Conservation (phyloP, 1,284 basidiomycete genomes). For the Golubevia sp. region DNA sequence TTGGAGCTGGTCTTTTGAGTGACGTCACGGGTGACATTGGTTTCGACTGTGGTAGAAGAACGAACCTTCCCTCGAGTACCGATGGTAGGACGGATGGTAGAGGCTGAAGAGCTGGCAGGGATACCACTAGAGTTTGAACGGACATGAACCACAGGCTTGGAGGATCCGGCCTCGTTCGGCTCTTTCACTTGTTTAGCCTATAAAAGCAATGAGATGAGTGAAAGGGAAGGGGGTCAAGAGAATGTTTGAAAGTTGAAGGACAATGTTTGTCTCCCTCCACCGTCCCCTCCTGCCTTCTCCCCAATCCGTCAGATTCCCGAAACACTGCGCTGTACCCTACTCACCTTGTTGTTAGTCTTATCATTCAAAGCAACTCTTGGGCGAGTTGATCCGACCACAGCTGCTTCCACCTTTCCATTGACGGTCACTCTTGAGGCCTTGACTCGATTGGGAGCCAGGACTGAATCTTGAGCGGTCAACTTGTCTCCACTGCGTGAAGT, state of each 20-base stretch:
- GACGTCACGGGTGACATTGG: neutral
- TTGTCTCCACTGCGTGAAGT: neutral
- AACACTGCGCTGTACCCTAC: neutral
- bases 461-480: neutral
- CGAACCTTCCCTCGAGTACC: neutral
- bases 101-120: neutral
- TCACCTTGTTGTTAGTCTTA: neutral
- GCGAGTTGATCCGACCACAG: neutral
- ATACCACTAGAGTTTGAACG: neutral
- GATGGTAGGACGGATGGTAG: neutral
- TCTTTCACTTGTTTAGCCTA: neutral
- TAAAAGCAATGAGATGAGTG: neutral
- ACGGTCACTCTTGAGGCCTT: neutral
- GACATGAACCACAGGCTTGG: neutral
- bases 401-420: neutral
- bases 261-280: neutral
- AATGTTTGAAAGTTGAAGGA: neutral
- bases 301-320: neutral
- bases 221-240: neutral
- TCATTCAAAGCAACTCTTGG: neutral
- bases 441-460: neutral
- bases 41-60: neutral
- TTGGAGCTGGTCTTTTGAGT: neutral
- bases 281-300: neutral
- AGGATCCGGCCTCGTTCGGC: neutral